These are phyloP conservation scores for Pilasporangium apinafurcum DNA, from an alignment of 352 stramenopile species.

Conservation along the genomic window DNA sequence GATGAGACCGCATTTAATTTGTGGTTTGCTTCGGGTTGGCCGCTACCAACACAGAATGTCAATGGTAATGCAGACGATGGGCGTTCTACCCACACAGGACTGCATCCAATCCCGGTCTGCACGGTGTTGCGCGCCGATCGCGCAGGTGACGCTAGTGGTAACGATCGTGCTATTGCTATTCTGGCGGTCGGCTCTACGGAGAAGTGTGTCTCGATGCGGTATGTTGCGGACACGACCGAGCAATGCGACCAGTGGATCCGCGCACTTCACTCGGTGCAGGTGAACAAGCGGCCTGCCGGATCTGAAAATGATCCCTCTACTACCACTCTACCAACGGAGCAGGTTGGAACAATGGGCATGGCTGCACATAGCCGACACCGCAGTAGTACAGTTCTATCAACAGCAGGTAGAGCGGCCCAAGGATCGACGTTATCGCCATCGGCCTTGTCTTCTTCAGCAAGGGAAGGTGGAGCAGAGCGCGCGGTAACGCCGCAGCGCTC, in stretches of 20 bases:
- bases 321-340: not conserved
- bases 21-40: conserved; percentile 42
- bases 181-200: conserved; percentile 20
- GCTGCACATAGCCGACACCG: not conserved
- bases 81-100: conserved; percentile 13
- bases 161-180: conserved; percentile 40
- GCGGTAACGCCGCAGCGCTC: conserved; percentile 16
- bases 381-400: conserved; percentile 1
- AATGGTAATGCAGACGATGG: conserved; percentile 16
- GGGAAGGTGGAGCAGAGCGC: conserved; percentile 14
- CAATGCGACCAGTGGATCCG: conserved; percentile 43
- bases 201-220: conserved; percentile 41
- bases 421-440: too few relatives aligned
- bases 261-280: conserved; percentile 52
- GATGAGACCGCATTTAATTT: conserved; percentile 58
- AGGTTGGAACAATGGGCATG: not conserved
- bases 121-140: conserved; percentile 46
- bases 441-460: conserved; percentile 10
- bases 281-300: conserved; percentile 17
- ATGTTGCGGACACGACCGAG: conserved; percentile 31
- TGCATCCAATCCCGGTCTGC: conserved; percentile 33
- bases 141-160: conserved; percentile 7
- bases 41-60: too few relatives aligned
- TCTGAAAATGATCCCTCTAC: conserved; percentile 17
- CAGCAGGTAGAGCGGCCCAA: too few relatives aligned